These are phyloP conservation scores for Scheffersomyces stipitis DNA, from an alignment of 805 yeast genomes.

Conservation along the genomic window DNA sequence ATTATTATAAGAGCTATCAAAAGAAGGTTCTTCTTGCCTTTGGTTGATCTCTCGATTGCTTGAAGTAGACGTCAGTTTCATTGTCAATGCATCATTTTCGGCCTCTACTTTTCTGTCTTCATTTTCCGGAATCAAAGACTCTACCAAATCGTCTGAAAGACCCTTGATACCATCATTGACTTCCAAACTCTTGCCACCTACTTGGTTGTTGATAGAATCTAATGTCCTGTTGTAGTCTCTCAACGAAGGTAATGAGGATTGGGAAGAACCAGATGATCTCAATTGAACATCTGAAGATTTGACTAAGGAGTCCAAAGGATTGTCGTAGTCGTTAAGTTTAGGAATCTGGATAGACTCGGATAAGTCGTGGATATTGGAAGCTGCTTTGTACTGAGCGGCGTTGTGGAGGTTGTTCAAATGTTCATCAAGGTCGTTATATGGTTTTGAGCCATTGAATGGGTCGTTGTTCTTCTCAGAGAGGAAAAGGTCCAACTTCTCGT, in stretches of 20 bases:
- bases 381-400: slow-evolving; percentile 25
- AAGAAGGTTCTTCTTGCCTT: slow-evolving; percentile 9
- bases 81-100: slow-evolving; percentile 6
- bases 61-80: slow-evolving; percentile 4
- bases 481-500: slow-evolving; percentile 46
- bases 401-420: slow-evolving; percentile 32
- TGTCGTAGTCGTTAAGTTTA: slow-evolving; percentile 17
- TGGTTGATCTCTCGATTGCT: slow-evolving; percentile 8
- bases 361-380: slow-evolving; percentile 34
- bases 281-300: slow-evolving; percentile 23
- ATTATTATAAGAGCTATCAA: slow-evolving; percentile 32
- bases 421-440: slow-evolving; percentile 30
- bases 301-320: slow-evolving; percentile 33
- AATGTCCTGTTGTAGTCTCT: slow-evolving; percentile 27
- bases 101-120: slow-evolving; percentile 6
- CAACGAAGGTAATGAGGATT: slow-evolving; percentile 39
- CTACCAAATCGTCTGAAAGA: slow-evolving; percentile 38
- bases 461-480: slow-evolving; percentile 20
- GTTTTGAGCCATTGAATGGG: slow-evolving; percentile 7
- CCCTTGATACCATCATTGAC: slow-evolving; percentile 46
- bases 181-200: slow-evolving; percentile 26
- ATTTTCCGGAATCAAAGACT: slow-evolving; percentile 25
- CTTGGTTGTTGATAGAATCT: slow-evolving; percentile 16
- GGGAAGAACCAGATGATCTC: slow-evolving; percentile 37
- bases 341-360: slow-evolving; percentile 28